Percentiles rank a stretch among this genome's conserved stretches.
These are phyloP conservation scores for Cornus florida DNA, from an alignment of 148 eudicot genomes.

Conservation along the genomic window DNA sequence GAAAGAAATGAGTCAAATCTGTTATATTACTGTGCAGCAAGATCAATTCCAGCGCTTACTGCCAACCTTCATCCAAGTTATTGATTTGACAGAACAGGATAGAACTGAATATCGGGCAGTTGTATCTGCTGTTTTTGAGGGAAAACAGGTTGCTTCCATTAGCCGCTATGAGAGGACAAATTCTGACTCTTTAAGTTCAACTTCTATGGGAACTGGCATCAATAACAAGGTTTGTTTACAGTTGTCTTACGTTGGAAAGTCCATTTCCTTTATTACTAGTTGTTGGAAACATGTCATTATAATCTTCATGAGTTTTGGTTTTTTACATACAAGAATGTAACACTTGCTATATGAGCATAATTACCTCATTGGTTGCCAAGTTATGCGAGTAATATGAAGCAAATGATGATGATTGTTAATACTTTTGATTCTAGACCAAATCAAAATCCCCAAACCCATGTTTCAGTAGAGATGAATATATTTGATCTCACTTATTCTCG, in stretches of 20 bases:
- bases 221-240: conserved; percentile 68
- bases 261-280: background rate
- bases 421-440: too few relatives aligned
- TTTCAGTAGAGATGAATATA: too few relatives aligned
- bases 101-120: conserved; percentile 76
- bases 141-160: conserved; percentile 51
- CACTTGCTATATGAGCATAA: too few relatives aligned
- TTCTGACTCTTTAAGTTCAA: conserved; percentile 20
- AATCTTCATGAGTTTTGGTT: background rate
- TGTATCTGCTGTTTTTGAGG: conserved; percentile 80
- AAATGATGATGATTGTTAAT: too few relatives aligned
- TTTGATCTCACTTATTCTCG: background rate
- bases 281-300: background rate
- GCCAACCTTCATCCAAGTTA: conserved; percentile 89
- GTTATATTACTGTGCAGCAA: conserved; percentile 53
- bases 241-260: background rate
- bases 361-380: too few relatives aligned
- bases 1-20: background rate
- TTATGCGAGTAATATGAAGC: too few relatives aligned
- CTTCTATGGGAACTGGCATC: conserved; percentile 53
- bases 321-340: too few relatives aligned
- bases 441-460: too few relatives aligned
- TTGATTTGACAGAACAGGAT: conserved; percentile 73
- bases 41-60: conserved; percentile 87
- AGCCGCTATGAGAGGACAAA: conserved; percentile 31